Percentiles rank a stretch among this genome's conserved stretches.
These are phyloP conservation scores for Xylaria flabelliformis DNA, from an alignment of 495 filamentous ascomycete genomes.

Conservation along the genomic window DNA sequence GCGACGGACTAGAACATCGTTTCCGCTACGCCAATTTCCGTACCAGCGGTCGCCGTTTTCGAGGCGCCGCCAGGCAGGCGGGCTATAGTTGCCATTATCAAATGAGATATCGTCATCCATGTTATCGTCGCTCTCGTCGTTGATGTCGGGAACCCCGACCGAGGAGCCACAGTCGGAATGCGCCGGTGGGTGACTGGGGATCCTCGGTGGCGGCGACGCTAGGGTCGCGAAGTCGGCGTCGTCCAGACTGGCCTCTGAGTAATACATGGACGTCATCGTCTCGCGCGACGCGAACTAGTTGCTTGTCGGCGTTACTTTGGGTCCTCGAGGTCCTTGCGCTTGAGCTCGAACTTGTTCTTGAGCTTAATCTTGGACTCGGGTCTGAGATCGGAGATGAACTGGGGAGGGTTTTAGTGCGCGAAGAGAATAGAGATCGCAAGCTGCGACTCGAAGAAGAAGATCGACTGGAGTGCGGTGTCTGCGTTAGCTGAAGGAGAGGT, in stretches of 20 bases:
- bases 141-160: constrained; percentile 52
- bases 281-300: constrained; percentile 16
- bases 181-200: constrained; percentile 69
- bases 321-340: background rate
- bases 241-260: constrained; percentile 41
- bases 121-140: constrained; percentile 55
- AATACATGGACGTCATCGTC: constrained; percentile 36
- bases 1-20: constrained; percentile 40
- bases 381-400: constrained; percentile 16
- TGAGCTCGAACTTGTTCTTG: constrained; percentile 15
- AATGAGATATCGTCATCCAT: constrained; percentile 44
- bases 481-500: constrained; percentile 40
- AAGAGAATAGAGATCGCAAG: constrained; percentile 41
- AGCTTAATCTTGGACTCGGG: constrained; percentile 11
- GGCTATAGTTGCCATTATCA: constrained; percentile 60
- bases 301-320: constrained; percentile 21
- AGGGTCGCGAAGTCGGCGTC: constrained; percentile 66
- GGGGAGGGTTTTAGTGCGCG: constrained; percentile 32
- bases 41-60: constrained; percentile 60
- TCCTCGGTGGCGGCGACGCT: constrained; percentile 42
- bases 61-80: constrained; percentile 62
- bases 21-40: constrained; percentile 59
- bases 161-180: constrained; percentile 77
- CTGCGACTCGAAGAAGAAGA: constrained; percentile 30
- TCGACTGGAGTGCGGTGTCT: constrained; percentile 23